Evolutionary conservation across 441 rosid species (phyloP).

Genomic region (Mallotus japonicus): DNA sequence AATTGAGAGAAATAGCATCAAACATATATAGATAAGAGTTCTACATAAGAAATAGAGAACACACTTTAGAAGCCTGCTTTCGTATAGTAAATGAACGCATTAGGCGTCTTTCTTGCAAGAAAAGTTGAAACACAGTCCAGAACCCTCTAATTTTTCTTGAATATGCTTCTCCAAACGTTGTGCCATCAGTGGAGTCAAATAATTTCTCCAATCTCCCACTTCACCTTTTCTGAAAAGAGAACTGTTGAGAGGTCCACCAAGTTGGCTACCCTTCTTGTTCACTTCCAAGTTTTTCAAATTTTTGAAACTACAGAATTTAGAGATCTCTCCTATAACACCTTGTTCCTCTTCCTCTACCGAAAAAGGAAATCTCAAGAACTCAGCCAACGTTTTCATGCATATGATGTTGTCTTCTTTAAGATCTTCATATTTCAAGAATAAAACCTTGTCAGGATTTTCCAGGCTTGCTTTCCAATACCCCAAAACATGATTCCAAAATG

Average conservation of each 20-base stretch:
- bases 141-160: conserved; percentile 1
- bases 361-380: conserved; percentile 33
- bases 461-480: too few species aligned
- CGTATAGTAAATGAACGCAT: too few species aligned
- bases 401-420: background rate
- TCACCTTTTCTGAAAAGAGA: conserved; percentile 15
- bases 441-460: too few species aligned
- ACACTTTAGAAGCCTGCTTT: too few species aligned
- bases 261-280: conserved; percentile 23
- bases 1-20: too few species aligned
- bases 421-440: too few species aligned
- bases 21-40: too few species aligned
- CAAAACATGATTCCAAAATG: too few species aligned
- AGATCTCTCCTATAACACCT: conserved; percentile 18
- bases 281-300: conserved; percentile 7
- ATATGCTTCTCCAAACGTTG: background rate
- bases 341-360: conserved; percentile 16
- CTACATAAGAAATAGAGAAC: too few species aligned
- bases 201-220: conserved; percentile 26
- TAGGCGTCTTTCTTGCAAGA: too few species aligned
- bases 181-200: conserved; percentile 8
- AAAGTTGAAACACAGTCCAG: conserved; percentile 9
- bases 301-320: conserved; percentile 26
- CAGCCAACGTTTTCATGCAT: conserved; percentile 19
- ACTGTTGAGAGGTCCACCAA: background rate